phyloP scores from a whole-genome alignment of 139 green algal genomes.

The Chlamydomonas urium region DNA sequence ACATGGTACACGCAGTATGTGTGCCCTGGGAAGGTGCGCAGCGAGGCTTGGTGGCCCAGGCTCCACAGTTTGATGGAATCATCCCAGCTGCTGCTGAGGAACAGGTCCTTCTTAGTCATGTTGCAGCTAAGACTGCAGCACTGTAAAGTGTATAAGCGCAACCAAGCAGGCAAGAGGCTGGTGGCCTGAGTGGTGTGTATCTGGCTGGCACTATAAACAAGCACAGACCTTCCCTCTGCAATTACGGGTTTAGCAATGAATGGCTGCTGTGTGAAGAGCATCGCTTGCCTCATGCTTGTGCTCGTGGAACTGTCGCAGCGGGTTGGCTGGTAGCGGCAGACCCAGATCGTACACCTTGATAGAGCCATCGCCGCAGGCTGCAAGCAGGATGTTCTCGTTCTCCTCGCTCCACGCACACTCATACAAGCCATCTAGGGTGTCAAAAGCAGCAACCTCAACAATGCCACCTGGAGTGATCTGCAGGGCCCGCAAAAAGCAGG shows the following conservation, averaged over 20 bases:
- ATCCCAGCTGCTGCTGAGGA: constrained; percentile 91
- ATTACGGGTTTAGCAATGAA: no score
- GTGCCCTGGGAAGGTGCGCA: constrained; percentile 82
- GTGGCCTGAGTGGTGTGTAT: no score
- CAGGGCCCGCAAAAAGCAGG: no score
- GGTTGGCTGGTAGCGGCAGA: constrained; percentile 59
- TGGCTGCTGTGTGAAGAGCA: no score
- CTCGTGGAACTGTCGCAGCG: constrained; percentile 79
- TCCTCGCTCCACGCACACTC: constrained; percentile 95
- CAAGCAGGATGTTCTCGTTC: constrained; percentile 91
- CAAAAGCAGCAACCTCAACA: constrained; percentile 73
- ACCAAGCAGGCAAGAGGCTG: no score
- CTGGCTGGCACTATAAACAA: no score
- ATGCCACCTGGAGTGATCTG: constrained; percentile 74
- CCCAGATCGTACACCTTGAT: constrained; percentile 71
- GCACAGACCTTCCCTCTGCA: constrained; percentile 20
- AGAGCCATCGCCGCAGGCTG: constrained; percentile 85
- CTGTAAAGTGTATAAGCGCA: constrained; percentile 28
- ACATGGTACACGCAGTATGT: constrained; percentile 97
- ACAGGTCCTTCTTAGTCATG: constrained; percentile 71
- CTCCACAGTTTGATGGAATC: constrained; percentile 94
- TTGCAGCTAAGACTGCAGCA: constrained; percentile 86
- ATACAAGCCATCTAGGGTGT: constrained; percentile 95
- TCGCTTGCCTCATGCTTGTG: constrained; percentile 82
- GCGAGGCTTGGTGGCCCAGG: constrained; percentile 43